Evolutionary conservation across 2,329 filamentous ascomycete species (phyloP).

Genomic region (Colletotrichum horii): DNA sequence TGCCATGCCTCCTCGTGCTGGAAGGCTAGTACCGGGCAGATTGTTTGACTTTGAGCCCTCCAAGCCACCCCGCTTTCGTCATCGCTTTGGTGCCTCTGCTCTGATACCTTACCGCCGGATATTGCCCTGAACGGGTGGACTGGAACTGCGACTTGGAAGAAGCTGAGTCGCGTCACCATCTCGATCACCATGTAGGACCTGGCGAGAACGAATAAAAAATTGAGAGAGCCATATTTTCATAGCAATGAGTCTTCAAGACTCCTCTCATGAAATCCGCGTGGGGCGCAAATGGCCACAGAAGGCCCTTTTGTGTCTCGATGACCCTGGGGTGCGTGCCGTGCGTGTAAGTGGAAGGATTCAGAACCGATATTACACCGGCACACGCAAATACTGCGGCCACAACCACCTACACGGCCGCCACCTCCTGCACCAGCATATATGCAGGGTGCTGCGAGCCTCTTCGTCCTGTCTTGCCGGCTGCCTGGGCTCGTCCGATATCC

Average conservation of each 20-base stretch:
- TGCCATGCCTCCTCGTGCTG: background rate
- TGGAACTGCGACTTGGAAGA: background rate
- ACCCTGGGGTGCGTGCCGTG: background rate
- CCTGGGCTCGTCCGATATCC: background rate
- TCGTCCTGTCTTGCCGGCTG: background rate
- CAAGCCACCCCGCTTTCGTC: constrained; percentile 18
- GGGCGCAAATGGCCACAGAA: background rate
- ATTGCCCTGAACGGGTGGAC: background rate
- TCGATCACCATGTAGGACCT: background rate
- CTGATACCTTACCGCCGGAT: background rate
- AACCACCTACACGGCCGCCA: background rate
- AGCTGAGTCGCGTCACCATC: background rate
- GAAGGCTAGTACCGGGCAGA: background rate
- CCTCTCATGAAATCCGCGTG: background rate
- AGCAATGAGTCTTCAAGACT: background rate
- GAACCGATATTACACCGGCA: background rate
- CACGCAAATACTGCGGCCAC: background rate
- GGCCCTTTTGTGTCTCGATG: background rate
- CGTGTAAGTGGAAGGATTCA: background rate
- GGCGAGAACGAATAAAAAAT: background rate
- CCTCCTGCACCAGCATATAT: background rate
- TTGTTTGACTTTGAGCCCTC: background rate
- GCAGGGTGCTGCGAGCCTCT: background rate
- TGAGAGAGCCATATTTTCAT: background rate
- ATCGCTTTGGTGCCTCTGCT: background rate